phyloP scores from a whole-genome alignment of 306 rosid species.

The Inga leiocalycina region DNA sequence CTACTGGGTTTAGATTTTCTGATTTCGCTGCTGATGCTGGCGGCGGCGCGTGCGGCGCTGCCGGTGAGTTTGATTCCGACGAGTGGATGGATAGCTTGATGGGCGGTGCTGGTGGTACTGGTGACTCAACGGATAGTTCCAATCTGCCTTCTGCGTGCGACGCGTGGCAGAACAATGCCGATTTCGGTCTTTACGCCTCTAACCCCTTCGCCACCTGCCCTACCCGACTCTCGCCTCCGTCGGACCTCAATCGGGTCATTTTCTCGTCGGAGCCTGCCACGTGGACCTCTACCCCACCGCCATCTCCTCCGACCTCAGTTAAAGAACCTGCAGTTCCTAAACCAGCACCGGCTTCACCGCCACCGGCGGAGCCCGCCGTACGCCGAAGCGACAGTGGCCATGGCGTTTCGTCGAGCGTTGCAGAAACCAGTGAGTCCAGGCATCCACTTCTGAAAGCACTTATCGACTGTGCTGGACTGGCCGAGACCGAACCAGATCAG shows the following conservation, averaged over 20 bases:
- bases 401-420: conserved; percentile 43
- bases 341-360: conserved; percentile 15
- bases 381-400: conserved; percentile 22
- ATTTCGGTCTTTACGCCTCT: conserved; percentile 54
- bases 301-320: conserved; percentile 31
- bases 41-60: conserved; percentile 37
- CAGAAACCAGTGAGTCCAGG: conserved; percentile 44
- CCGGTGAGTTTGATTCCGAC: conserved; percentile 82
- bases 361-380: neutral
- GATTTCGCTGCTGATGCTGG: conserved; percentile 54
- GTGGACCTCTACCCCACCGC: conserved; percentile 47
- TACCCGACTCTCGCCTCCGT: conserved; percentile 63
- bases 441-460: conserved; percentile 74
- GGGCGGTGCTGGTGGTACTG: conserved; percentile 45
- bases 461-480: conserved; percentile 60
- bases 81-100: conserved; percentile 96
- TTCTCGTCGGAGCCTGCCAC: conserved; percentile 54
- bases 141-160: conserved; percentile 61
- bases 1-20: conserved; percentile 62
- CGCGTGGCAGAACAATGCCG: conserved; percentile 66
- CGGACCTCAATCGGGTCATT: conserved; percentile 72
- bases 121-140: conserved; percentile 76
- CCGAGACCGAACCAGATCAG: conserved; percentile 62
- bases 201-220: conserved; percentile 60
- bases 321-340: conserved; percentile 39